Percentiles rank a stretch among this genome's conserved stretches.
phyloP scores from a whole-genome alignment of 305 asterid genomes.

The Fraxinus sp. region DNA sequence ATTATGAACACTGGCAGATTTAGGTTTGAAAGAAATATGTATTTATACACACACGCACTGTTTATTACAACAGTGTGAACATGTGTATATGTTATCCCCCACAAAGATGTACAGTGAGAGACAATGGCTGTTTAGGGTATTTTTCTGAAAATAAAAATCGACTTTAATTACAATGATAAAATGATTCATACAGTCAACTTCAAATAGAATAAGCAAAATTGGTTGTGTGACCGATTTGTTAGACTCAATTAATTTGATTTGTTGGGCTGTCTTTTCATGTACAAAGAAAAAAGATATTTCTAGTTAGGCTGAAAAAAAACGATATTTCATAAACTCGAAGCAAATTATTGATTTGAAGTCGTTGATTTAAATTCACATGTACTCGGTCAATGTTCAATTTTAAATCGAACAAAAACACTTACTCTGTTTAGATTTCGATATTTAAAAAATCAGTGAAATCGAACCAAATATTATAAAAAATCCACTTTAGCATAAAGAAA shows the following conservation, averaged over 20 bases:
- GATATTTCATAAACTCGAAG: no score
- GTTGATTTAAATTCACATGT: background rate
- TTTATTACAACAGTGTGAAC: background rate
- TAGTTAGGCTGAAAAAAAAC: background rate
- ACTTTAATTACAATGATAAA: background rate
- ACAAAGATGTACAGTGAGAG: background rate
- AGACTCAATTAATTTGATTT: background rate
- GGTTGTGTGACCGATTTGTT: background rate
- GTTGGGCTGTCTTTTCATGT: background rate
- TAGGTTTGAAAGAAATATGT: slow-evolving; percentile 23
- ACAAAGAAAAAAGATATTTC: background rate
- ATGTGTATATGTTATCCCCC: background rate
- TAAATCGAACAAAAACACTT: background rate
- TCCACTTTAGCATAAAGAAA: background rate
- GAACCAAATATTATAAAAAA: no score
- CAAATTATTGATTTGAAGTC: background rate
- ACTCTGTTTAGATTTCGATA: background rate
- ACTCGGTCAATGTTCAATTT: background rate
- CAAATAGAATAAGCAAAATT: background rate
- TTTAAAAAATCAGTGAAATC: background rate
- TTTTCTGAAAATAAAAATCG: no score
- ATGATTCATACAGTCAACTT: background rate
- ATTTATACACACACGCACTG: background rate
- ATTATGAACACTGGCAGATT: slow-evolving; percentile 20
- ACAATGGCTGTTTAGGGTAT: background rate